Conservation (phyloP, 116 monocot genomes). For the Cymodocea nodosa region DNA sequence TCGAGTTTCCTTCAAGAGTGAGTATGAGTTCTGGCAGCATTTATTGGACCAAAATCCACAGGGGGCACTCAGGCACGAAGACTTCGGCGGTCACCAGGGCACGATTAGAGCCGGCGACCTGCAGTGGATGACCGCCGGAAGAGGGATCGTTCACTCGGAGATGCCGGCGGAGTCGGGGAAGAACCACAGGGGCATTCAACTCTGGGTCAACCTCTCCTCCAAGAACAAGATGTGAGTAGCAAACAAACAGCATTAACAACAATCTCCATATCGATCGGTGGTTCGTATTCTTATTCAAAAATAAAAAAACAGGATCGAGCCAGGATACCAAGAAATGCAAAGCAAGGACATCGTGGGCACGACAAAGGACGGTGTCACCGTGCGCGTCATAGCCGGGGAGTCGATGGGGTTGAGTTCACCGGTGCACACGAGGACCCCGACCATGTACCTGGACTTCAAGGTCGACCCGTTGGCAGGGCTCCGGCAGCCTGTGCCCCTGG, state of each 20-base stretch:
- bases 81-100: conserved; percentile 51
- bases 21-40: too few species aligned
- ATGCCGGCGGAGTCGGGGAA: conserved; percentile 35
- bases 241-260: too few species aligned
- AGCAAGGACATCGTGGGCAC: conserved; percentile 34
- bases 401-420: conserved; percentile 45
- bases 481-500: conserved; percentile 20
- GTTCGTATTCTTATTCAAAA: background rate
- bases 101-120: conserved; percentile 53
- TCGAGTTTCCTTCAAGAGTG: background rate
- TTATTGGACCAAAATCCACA: conserved; percentile 5
- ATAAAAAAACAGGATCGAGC: conserved; percentile 39
- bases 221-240: conserved; percentile 44
- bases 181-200: conserved; percentile 45
- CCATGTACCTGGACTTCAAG: conserved; percentile 59
- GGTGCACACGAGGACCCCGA: conserved; percentile 43
- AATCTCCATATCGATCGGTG: too few species aligned
- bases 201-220: conserved; percentile 79
- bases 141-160: conserved; percentile 72
- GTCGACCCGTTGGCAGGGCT: conserved; percentile 32
- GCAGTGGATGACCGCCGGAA: conserved; percentile 86
- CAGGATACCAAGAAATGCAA: conserved; percentile 47
- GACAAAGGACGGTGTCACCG: conserved; percentile 30
- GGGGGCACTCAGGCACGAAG: conserved; percentile 58
- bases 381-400: conserved; percentile 56